phyloP scores from a whole-genome alignment of 2,329 filamentous ascomycete species.

The Aspergillus luchuensis region DNA sequence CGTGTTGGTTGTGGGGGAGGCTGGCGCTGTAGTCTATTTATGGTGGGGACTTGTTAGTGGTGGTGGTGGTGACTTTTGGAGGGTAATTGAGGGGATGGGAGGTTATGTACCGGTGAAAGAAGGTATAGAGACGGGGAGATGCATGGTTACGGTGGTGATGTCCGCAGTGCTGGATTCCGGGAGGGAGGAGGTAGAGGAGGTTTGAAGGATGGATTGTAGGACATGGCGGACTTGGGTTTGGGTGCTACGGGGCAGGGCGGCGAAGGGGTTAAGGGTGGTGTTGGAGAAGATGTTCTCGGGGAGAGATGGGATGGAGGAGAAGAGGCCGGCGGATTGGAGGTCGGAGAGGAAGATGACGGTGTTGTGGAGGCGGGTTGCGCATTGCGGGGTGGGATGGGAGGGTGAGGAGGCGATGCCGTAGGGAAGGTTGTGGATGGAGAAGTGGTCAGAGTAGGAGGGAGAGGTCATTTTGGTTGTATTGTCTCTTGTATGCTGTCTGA shows the following conservation, averaged over 20 bases:
- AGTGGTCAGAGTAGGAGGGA: constrained; percentile 33
- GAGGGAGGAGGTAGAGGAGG: constrained; percentile 15
- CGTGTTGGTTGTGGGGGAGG: constrained; percentile 32
- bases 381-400: constrained; percentile 42
- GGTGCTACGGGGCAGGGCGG: constrained; percentile 45
- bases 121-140: constrained; percentile 58
- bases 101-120: constrained; percentile 60
- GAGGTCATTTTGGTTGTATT: constrained; percentile 22
- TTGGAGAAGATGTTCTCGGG: constrained; percentile 34
- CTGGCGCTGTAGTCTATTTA: constrained; percentile 41
- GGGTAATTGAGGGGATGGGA: constrained; percentile 57
- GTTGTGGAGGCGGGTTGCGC: constrained; percentile 55
- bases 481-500: neutral
- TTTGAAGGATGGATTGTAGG: constrained; percentile 31
- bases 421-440: constrained; percentile 57
- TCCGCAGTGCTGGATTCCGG: constrained; percentile 24
- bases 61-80: constrained; percentile 33
- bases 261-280: constrained; percentile 53
- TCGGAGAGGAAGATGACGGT: constrained; percentile 56
- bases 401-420: constrained; percentile 54
- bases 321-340: constrained; percentile 37
- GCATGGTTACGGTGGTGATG: constrained; percentile 49
- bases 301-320: constrained; percentile 26
- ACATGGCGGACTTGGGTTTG: constrained; percentile 45
- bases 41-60: constrained; percentile 31